These are phyloP conservation scores for Ogataea trehaloabstinens DNA, from an alignment of 805 yeast genomes.

Conservation along the genomic window DNA sequence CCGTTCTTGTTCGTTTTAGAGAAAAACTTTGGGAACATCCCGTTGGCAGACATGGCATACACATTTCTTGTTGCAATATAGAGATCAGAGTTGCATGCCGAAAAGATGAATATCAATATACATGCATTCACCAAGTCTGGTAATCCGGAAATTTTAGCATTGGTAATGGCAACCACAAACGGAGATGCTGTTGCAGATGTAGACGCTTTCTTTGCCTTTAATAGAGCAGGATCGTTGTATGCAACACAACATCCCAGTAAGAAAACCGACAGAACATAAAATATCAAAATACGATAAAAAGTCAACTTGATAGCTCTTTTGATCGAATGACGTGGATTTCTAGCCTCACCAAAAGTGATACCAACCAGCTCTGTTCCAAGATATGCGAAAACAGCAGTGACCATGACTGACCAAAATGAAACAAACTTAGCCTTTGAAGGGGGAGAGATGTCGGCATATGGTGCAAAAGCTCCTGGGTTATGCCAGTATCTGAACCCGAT, in stretches of 20 bases:
- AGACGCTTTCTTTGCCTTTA: conserved; percentile 44
- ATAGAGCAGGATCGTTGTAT: conserved; percentile 42
- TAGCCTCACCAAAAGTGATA: conserved; percentile 47
- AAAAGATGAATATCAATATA: conserved; percentile 71
- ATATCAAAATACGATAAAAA: conserved; percentile 50
- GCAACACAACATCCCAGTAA: conserved; percentile 59
- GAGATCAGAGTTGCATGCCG: conserved; percentile 79
- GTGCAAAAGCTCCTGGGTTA: conserved; percentile 40
- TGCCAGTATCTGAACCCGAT: conserved; percentile 44
- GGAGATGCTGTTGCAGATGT: conserved; percentile 75
- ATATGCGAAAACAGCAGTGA: conserved; percentile 50
- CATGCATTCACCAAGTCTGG: conserved; percentile 78
- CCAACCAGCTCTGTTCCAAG: conserved; percentile 52
- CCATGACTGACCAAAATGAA: conserved; percentile 52
- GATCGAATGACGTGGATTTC: conserved; percentile 47
- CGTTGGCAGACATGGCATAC: conserved; percentile 69
- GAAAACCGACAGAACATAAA: conserved; percentile 52
- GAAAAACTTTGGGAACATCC: conserved; percentile 70
- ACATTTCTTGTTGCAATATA: conserved; percentile 75
- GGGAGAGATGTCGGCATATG: conserved; percentile 43
- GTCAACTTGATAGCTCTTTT: conserved; percentile 54
- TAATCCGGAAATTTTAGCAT: conserved; percentile 60
- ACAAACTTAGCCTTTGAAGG: conserved; percentile 46
- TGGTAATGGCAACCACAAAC: conserved; percentile 75
- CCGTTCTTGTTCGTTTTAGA: conserved; percentile 65